A percentile compares a stretch with the other conserved stretches of the same genome.
These are phyloP conservation scores for Neurospora sp. DNA, from an alignment of 495 filamentous ascomycete species.

Conservation along the genomic window DNA sequence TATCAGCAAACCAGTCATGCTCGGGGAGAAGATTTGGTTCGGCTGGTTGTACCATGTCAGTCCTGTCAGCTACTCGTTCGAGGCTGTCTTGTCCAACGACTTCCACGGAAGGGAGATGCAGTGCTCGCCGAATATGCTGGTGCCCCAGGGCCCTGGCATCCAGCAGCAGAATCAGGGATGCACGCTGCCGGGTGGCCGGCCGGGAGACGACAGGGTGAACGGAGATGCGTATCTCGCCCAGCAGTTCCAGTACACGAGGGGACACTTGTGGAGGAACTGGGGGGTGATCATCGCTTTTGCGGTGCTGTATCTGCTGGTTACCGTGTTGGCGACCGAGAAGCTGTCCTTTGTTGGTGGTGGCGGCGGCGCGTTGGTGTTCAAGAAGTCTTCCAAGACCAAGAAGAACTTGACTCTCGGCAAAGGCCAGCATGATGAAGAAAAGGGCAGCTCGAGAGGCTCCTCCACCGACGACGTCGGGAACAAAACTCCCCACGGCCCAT, in stretches of 20 bases:
- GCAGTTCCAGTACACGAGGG: conserved; percentile 47
- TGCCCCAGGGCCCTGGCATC: conserved; percentile 49
- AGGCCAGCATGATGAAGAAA: conserved; percentile 33
- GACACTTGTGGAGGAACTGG: conserved; percentile 72
- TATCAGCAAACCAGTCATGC: conserved; percentile 58
- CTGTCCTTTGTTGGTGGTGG: conserved; percentile 31
- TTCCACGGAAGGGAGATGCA: conserved; percentile 45
- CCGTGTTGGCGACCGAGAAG: conserved; percentile 50
- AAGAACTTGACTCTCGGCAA: conserved; percentile 16
- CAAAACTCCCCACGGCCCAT: conserved; percentile 25
- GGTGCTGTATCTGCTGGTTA: conserved; percentile 58
- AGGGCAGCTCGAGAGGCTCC: conserved; percentile 14
- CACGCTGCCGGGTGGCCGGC: conserved; percentile 41
- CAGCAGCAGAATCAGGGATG: conserved; percentile 48
- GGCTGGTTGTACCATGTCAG: conserved; percentile 70
- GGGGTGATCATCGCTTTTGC: conserved; percentile 63
- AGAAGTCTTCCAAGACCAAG: conserved; percentile 17
- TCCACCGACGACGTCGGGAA: conserved; percentile 8
- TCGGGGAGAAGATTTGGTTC: conserved; percentile 50
- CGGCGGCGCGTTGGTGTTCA: conserved; percentile 23
- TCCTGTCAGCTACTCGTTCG: conserved; percentile 67
- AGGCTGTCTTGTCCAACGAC: conserved; percentile 58
- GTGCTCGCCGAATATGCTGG: conserved; percentile 39
- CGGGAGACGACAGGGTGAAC: conserved; percentile 39
- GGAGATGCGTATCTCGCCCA: conserved; percentile 51